Base-by-base conservation (phyloP, 192 early-diverging fungal genomes). In the Coemansia sp. region DNA sequence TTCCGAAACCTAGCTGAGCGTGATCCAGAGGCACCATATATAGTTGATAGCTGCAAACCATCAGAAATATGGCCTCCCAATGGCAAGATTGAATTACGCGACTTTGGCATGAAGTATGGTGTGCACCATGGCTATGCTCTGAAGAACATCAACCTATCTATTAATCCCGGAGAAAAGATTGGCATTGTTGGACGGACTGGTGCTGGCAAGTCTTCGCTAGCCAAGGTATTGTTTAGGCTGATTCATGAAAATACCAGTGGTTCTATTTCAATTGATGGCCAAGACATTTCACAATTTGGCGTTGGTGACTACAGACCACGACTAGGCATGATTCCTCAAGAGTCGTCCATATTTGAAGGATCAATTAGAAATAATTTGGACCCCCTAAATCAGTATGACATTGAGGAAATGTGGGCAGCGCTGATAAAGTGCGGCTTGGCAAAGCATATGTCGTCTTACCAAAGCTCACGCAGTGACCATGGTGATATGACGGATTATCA, bases 181-280 rank as follows among this genome's bases (percentile, higher is more conserved):
- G 91, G 90, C 5, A 78, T 86, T n/a, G 78, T 83, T 33, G 85
- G 85, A 1, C 70, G 81, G 18, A 87, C 86, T 12, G 88, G 90
- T 15, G 88, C 88, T 5, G 90, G 90, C 2, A 91, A 91, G 64
- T 88, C 89, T 3, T 84, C 88, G 11, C 69, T 90, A n/a, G 78
- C 82, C 2, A 78, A 83, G 40, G 79, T 85, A 11, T 73, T 91
- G 39, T 90, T 91, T 66, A 85, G 86, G 9, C 80, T 91, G 44
- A 79, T 91, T 65, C 84, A 88, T 20, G 88, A 90, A 46, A 88
- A 86, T 3, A 66, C 78, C 0, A 55, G 33, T 0, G 81, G 81
- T 4, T 72, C 78, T 2, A 93, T 95, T 49, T 66, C 83, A 24
- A 92, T 97, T 61, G 95, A 97, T 72, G 90, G 89, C 10, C 53